phyloP scores from a whole-genome alignment of 257 asterid species.

The Fraxinus cuspidata region DNA sequence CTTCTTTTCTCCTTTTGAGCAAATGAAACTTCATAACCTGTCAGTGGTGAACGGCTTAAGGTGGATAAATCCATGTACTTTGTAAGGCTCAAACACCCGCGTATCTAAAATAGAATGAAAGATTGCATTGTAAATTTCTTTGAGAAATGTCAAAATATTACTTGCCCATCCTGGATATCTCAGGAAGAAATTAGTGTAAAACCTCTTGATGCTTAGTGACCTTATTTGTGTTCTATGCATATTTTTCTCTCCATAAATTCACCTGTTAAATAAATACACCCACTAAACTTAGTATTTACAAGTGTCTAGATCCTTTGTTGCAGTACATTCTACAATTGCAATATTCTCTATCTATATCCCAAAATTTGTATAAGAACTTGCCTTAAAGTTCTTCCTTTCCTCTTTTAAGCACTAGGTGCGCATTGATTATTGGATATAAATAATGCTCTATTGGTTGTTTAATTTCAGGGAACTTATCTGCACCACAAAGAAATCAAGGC shows the following conservation, averaged over 20 bases:
- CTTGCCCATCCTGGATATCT: neutral
- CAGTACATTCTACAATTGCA: neutral
- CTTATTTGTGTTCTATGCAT: neutral
- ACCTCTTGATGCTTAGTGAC: neutral
- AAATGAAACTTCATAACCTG: neutral
- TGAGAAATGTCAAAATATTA: neutral
- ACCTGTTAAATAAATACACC: neutral
- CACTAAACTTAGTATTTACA: neutral
- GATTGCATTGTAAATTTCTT: neutral
- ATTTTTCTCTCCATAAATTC: neutral
- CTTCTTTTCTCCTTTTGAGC: neutral
- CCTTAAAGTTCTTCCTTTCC: neutral
- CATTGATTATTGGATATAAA: neutral
- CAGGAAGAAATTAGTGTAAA: neutral
- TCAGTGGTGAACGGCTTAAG: neutral
- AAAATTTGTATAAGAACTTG: neutral
- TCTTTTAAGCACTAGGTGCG: neutral
- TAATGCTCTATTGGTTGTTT: slow-evolving; percentile 1
- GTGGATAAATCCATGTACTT: neutral
- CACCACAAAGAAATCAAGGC: slow-evolving; percentile 96
- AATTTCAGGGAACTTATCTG: slow-evolving; percentile 77
- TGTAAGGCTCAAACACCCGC: neutral
- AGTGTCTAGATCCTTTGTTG: too few relatives aligned
- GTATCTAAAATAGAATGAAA: neutral
- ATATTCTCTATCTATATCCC: neutral